Conservation (phyloP, 345 rosid species). For the Murraya paniculata region DNA sequence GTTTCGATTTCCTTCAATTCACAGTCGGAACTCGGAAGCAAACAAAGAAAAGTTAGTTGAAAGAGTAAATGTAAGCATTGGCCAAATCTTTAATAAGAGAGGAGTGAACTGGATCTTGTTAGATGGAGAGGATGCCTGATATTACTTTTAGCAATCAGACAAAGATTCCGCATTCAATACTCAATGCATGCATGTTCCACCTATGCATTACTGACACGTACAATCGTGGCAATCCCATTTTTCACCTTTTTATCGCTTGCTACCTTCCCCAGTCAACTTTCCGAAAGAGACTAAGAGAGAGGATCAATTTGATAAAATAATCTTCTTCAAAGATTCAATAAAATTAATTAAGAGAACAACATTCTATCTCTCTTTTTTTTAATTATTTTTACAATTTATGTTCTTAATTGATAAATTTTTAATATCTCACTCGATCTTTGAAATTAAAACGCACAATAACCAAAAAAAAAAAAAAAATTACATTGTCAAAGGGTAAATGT, state of each 20-base stretch:
- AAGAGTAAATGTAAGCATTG: constrained; percentile 29
- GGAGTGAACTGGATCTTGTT: background rate
- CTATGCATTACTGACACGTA: background rate
- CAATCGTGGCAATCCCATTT: background rate
- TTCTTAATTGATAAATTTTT: no score
- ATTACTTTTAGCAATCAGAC: constrained; percentile 26
- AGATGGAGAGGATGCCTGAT: constrained; percentile 5
- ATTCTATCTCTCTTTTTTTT: no score
- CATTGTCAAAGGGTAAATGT: no score
- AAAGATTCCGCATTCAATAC: constrained; percentile 36
- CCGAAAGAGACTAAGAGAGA: background rate
- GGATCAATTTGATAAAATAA: background rate
- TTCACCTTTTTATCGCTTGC: background rate
- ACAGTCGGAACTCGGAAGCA: background rate
- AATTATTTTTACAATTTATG: no score
- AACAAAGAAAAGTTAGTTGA: constrained; percentile 13
- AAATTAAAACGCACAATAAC: no score
- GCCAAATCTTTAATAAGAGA: constrained; percentile 18
- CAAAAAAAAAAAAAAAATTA: no score
- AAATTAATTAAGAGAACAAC: no score
- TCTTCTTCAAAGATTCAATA: background rate
- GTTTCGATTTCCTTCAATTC: background rate
- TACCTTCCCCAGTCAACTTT: background rate
- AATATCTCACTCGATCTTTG: no score
- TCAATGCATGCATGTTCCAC: background rate